phyloP scores from a whole-genome alignment of 306 rosid genomes.

The Acacia melanoxylon region DNA sequence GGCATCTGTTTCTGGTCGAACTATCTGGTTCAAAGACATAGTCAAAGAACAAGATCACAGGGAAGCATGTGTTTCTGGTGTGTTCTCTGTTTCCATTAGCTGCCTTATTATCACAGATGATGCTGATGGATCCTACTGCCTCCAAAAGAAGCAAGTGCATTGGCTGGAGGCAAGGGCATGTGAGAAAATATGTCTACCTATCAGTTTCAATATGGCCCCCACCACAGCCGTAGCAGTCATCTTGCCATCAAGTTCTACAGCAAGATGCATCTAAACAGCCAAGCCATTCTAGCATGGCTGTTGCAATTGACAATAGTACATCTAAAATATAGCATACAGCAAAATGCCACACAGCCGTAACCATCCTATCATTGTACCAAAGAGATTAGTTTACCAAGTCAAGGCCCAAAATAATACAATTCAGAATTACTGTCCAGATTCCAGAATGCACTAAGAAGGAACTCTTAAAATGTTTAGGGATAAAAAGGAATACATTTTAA shows the following conservation, averaged over 20 bases:
- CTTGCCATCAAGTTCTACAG: not conserved
- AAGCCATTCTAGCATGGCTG: not conserved
- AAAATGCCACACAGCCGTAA: not conserved
- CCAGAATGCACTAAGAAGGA: constrained; percentile 8
- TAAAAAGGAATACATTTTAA: constrained; percentile 18
- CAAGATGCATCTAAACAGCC: not conserved
- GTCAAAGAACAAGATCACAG: not conserved
- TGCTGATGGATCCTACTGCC: not conserved
- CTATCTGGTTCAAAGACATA: not conserved
- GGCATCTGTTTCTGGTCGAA: not conserved
- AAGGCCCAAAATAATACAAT: constrained; percentile 8
- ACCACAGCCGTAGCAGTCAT: not conserved
- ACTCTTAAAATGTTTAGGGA: not conserved
- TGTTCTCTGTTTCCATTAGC: not conserved
- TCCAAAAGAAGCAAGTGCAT: not conserved
- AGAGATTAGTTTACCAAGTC: not conserved
- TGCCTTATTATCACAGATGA: not conserved
- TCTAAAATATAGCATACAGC: not conserved
- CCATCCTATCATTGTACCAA: constrained; percentile 8
- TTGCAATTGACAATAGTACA: not conserved
- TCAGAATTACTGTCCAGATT: not conserved
- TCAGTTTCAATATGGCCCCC: not conserved
- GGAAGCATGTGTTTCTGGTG: not conserved
- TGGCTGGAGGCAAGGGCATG: not conserved
- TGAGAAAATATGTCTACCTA: not conserved